phyloP scores from a whole-genome alignment of 768 basidiomycete genomes.

The Mycena maculata region DNA sequence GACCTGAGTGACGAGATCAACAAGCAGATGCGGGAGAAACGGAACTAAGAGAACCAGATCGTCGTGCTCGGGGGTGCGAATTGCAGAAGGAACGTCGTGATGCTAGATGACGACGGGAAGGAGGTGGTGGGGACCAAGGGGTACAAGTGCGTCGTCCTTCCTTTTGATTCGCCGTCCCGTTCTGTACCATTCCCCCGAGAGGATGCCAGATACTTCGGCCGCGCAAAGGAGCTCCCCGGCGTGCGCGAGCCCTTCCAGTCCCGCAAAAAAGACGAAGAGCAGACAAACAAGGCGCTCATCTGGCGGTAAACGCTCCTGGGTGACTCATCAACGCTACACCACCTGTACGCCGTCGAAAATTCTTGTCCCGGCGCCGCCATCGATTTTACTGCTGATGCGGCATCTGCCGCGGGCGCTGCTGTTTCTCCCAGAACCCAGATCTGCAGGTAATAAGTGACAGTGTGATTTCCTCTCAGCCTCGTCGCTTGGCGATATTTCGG shows the following conservation, averaged over 20 bases:
- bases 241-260: constrained; percentile 82
- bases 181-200: too few relatives aligned
- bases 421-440: too few relatives aligned
- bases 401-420: too few relatives aligned
- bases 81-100: constrained; percentile 92
- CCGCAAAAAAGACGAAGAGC: constrained; percentile 87
- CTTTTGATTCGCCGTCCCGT: neutral
- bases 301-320: too few relatives aligned
- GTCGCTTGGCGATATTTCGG: too few relatives aligned
- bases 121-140: constrained; percentile 97
- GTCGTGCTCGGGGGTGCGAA: constrained; percentile 98
- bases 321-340: too few relatives aligned
- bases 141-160: constrained; percentile 79
- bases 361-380: too few relatives aligned
- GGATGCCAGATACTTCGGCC: constrained; percentile 97
- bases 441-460: too few relatives aligned
- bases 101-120: constrained; percentile 94
- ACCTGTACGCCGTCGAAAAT: too few relatives aligned
- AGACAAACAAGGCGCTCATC: constrained; percentile 83
- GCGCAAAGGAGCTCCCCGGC: constrained; percentile 86
- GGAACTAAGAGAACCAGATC: constrained; percentile 98
- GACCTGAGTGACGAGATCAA: constrained; percentile 99
- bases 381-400: too few relatives aligned
- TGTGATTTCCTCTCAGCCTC: too few relatives aligned
- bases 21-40: constrained; percentile 92